A percentile compares a stretch with the other conserved stretches of the same genome.
phyloP scores from a whole-genome alignment of 2,329 filamentous ascomycete genomes.

The Fusarium siculi region DNA sequence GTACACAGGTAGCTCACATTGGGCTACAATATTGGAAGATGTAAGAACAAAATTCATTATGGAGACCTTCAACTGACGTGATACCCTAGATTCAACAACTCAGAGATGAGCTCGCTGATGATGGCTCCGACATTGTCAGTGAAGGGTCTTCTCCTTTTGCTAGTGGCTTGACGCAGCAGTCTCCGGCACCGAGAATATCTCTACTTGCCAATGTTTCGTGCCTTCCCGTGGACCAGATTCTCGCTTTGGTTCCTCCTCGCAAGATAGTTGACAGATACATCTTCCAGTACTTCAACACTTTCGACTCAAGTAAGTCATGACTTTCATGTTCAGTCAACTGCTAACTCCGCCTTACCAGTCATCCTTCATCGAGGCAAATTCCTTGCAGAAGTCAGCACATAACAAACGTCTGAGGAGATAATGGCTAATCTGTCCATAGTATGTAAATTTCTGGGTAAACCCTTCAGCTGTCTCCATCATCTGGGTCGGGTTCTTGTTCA shows the following conservation, averaged over 20 bases:
- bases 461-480: neutral
- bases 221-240: conserved; percentile 17
- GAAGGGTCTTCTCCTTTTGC: neutral
- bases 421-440: neutral
- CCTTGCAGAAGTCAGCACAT: conserved; percentile 2
- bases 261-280: conserved; percentile 33
- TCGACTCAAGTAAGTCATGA: conserved; percentile 11
- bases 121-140: neutral
- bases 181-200: neutral
- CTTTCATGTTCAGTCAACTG: neutral
- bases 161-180: neutral
- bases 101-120: conserved; percentile 1
- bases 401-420: neutral
- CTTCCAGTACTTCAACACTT: conserved; percentile 34
- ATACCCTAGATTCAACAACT: conserved; percentile 7
- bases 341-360: neutral
- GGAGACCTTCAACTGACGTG: neutral
- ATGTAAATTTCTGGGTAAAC: conserved; percentile 4
- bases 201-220: neutral
- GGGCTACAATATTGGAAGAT: conserved; percentile 21
- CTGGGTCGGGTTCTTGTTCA: conserved; percentile 19
- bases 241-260: conserved; percentile 21
- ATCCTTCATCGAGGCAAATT: conserved; percentile 17
- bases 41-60: neutral
- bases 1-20: conserved; percentile 22